Evolutionary conservation across 2,329 filamentous ascomycete genomes (phyloP).

Genomic region (Paramyrothecium sp.): DNA sequence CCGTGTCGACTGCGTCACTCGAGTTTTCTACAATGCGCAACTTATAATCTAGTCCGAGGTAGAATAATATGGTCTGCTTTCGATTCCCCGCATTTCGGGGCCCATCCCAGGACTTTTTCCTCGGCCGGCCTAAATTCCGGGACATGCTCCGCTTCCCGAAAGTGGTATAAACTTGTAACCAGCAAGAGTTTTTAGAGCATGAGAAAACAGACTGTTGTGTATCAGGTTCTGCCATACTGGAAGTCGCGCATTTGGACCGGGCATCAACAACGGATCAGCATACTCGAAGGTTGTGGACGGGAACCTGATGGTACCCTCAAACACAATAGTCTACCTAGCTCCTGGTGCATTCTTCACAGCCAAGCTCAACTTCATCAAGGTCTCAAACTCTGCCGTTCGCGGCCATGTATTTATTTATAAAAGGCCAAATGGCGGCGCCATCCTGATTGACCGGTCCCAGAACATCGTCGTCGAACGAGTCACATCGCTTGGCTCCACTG

Average conservation of each 20-base stretch:
- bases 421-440: conserved; percentile 7
- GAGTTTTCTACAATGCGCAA: too few relatives aligned
- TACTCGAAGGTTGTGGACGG: conserved; percentile 14
- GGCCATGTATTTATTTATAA: conserved; percentile 20
- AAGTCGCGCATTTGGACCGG: conserved; percentile 26
- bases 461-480: conserved; percentile 18
- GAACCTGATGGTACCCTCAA: conserved; percentile 9
- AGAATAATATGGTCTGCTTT: too few relatives aligned
- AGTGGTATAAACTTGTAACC: too few relatives aligned
- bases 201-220: too few relatives aligned
- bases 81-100: too few relatives aligned
- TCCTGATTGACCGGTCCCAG: conserved; percentile 8
- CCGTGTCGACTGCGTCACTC: too few relatives aligned
- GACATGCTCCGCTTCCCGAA: too few relatives aligned
- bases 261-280: conserved; percentile 14
- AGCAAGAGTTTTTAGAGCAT: too few relatives aligned
- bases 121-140: too few relatives aligned
- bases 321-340: conserved; percentile 13
- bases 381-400: conserved; percentile 11
- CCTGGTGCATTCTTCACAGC: conserved; percentile 13
- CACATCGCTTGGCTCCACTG: conserved; percentile 13
- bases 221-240: too few relatives aligned
- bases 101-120: too few relatives aligned
- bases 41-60: too few relatives aligned
- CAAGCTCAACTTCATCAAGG: conserved; percentile 15